Base-by-base conservation (phyloP, 208 protist genomes). In the Acanthamoeba lenticulata region DNA sequence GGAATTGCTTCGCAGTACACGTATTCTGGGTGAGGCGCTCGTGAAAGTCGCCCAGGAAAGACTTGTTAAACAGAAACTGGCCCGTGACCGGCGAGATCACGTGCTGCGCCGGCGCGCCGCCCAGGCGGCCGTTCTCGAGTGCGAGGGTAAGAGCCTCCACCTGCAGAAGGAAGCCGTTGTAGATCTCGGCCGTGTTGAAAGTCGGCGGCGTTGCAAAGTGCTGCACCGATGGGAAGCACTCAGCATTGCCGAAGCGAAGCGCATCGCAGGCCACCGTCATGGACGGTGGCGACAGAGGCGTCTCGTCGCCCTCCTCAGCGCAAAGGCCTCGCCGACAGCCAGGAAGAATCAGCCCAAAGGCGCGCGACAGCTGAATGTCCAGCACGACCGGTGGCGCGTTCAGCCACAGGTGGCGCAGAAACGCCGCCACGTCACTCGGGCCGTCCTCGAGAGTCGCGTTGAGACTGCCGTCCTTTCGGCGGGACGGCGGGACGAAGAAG, bases 11-110 rank as follows among this genome's bases (percentile, higher is more conserved):
- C 24, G 83, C 42, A 19, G 83, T 42, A 13, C 11, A 19, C 65
- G 9, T 74, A 21, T 74, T 67, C 17, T 69, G 42, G 19, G 52
- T 90, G 1, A 90, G 49, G 6, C 17, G 24, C 29, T 24, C 21
- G 32, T 90, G 83, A 2, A 42, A 36, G 49, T 90, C 52, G 34
- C 83, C 83, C 47, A 90, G 67, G 38, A 90, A 90, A 5, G 83
- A 90, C 57, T 90, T 90, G 34, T 90, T 90, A 24, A 60, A 90
- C 21, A 32, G 29, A 11, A 90, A 90, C 15, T 42, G 40, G 83
- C 72, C 72, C 1, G 72, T 44, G 7, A 83, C 72, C 72, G 72
- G 42, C 40, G 72, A 83, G 0, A 83, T n/a, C 72, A 83, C 7
- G 24, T 7, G 15, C 15, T 83, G 72, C 24, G 2, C 49, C 36